Conservation (phyloP, 2,329 filamentous ascomycete species). For the Xylariaceae sp. region DNA sequence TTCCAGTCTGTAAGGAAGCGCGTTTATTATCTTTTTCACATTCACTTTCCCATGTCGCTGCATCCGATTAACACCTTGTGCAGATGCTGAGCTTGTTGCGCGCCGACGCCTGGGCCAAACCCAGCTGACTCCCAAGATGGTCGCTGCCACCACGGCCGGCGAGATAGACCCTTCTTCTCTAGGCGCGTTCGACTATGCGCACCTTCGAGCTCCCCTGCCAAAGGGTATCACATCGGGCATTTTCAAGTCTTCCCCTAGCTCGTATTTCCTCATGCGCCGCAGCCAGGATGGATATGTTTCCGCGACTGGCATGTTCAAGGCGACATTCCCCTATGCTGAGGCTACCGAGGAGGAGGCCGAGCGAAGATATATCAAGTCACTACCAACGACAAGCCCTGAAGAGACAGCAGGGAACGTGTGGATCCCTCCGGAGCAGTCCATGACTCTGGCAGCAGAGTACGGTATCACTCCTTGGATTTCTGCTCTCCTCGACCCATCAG, state of each 20-base stretch:
- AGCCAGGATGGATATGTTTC: conserved; percentile 81
- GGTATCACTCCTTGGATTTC: conserved; percentile 80
- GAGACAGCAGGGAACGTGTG: conserved; percentile 96
- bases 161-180: conserved; percentile 68
- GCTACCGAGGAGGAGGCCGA: conserved; percentile 67
- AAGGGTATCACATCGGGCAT: conserved; percentile 90
- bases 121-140: conserved; percentile 77
- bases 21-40: neutral
- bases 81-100: conserved; percentile 70
- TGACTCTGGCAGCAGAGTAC: conserved; percentile 82
- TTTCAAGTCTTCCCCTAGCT: conserved; percentile 82
- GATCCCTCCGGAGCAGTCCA: conserved; percentile 79
- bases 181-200: conserved; percentile 90
- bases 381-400: conserved; percentile 74
- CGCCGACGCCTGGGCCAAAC: conserved; percentile 90
- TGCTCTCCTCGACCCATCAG: conserved; percentile 83
- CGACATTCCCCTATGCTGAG: conserved; percentile 74
- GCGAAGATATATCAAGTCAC: conserved; percentile 77
- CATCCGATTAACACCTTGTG: conserved; percentile 19
- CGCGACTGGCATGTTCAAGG: conserved; percentile 89
- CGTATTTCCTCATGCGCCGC: conserved; percentile 94
- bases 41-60: neutral
- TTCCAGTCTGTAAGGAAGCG: conserved; percentile 53
- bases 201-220: conserved; percentile 85
- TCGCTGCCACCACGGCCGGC: conserved; percentile 63